phyloP scores from a whole-genome alignment of 75 land plant genomes.

The Pinus taeda region DNA sequence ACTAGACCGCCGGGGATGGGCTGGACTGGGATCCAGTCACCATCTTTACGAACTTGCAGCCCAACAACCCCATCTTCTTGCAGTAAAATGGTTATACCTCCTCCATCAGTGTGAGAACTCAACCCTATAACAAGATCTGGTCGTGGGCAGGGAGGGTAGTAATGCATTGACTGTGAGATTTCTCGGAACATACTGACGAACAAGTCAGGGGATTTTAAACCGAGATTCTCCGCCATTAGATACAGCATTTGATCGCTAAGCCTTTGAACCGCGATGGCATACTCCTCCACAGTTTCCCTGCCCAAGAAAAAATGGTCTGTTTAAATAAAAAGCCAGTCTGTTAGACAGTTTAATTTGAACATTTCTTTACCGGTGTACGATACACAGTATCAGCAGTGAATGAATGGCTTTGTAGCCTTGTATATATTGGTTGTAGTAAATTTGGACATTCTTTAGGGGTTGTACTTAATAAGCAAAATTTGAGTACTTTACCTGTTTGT shows the following conservation, averaged over 20 bases:
- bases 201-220: not conserved
- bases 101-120: slow-evolving; percentile 13
- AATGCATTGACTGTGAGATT: not conserved
- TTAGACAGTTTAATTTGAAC: too few relatives aligned
- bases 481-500: too few relatives aligned
- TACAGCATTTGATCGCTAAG: not conserved
- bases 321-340: too few relatives aligned
- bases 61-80: slow-evolving; percentile 19
- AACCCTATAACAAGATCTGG: slow-evolving; percentile 7
- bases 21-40: slow-evolving; percentile 15
- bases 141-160: slow-evolving; percentile 17
- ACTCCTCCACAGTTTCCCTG: not conserved
- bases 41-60: slow-evolving; percentile 22
- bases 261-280: not conserved
- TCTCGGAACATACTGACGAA: not conserved
- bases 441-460: too few relatives aligned
- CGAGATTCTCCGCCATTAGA: not conserved
- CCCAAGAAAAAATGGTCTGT: too few relatives aligned
- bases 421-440: too few relatives aligned
- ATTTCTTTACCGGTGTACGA: too few relatives aligned
- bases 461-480: too few relatives aligned
- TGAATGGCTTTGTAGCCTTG: too few relatives aligned
- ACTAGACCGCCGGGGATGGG: slow-evolving; percentile 23
- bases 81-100: slow-evolving; percentile 12
- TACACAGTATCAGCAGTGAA: too few relatives aligned